Evolutionary conservation across 306 rosid species (phyloP).

Genomic region (Rosa multiflora): DNA sequence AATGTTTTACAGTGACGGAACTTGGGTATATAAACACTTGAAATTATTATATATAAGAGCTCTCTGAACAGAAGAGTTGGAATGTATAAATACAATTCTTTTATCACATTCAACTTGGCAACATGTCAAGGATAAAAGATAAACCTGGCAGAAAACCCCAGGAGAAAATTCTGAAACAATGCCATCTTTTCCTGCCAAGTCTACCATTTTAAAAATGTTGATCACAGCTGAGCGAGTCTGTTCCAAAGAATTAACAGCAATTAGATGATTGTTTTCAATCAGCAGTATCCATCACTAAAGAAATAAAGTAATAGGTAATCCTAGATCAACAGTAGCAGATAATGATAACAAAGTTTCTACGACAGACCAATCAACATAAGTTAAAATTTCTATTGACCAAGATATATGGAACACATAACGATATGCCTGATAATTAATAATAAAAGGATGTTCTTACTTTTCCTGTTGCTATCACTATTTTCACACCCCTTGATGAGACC

Average conservation of each 20-base stretch:
- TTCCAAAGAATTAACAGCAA: constrained; percentile 28
- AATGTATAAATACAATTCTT: background rate
- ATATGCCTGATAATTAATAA: constrained; percentile 11
- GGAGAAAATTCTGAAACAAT: constrained; percentile 80
- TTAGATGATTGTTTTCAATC: constrained; percentile 13
- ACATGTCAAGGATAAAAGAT: constrained; percentile 6
- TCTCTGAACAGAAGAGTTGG: background rate
- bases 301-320: constrained; percentile 13
- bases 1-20: background rate
- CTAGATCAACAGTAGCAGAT: constrained; percentile 10
- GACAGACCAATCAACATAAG: background rate
- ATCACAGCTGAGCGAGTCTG: constrained; percentile 92
- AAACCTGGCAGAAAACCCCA: constrained; percentile 94
- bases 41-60: background rate
- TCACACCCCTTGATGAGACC: constrained; percentile 79
- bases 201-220: constrained; percentile 60
- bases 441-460: constrained; percentile 54
- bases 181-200: constrained; percentile 84
- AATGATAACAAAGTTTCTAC: background rate
- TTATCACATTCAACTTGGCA: background rate
- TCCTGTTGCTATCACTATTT: constrained; percentile 95
- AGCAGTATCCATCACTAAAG: background rate
- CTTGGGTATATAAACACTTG: background rate
- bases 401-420: background rate
- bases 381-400: background rate